phyloP scores from a whole-genome alignment of 495 filamentous ascomycete genomes.

The Jackrogersella minutella region DNA sequence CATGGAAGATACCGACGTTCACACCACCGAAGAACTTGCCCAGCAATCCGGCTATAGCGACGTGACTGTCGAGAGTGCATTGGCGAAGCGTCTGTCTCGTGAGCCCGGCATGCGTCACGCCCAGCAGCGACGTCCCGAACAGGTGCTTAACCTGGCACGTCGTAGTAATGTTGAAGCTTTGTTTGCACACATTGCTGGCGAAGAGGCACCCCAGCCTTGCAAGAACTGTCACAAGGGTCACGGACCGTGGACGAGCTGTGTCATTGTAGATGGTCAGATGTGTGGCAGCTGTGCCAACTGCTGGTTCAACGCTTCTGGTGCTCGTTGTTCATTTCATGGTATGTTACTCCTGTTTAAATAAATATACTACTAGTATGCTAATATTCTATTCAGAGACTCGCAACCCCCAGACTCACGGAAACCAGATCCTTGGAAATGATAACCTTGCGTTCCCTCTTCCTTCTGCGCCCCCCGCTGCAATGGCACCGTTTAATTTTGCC shows the following conservation, averaged over 20 bases:
- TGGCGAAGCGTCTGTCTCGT: slow-evolving; percentile 55
- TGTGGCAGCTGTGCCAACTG: slow-evolving; percentile 62
- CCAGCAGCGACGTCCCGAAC: slow-evolving; percentile 55
- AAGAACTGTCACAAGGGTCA: slow-evolving; percentile 64
- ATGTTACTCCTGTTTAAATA: slow-evolving; percentile 15
- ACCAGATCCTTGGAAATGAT: slow-evolving; percentile 35
- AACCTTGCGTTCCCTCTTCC: slow-evolving; percentile 35
- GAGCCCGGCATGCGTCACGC: slow-evolving; percentile 56
- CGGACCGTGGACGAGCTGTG: slow-evolving; percentile 57
- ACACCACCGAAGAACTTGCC: slow-evolving; percentile 53
- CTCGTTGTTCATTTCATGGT: slow-evolving; percentile 62
- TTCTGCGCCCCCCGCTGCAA: slow-evolving; percentile 32
- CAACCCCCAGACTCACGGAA: slow-evolving; percentile 39
- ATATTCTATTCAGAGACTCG: slow-evolving; percentile 36
- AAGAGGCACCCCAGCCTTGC: slow-evolving; percentile 52
- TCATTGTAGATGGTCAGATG: slow-evolving; percentile 60
- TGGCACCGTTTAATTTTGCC: slow-evolving; percentile 41
- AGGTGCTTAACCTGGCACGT: slow-evolving; percentile 53
- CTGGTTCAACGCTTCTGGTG: slow-evolving; percentile 61
- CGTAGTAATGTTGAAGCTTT: slow-evolving; percentile 61
- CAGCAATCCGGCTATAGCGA: slow-evolving; percentile 50
- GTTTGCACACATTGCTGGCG: slow-evolving; percentile 59
- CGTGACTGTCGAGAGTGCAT: slow-evolving; percentile 56
- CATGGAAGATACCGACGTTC: slow-evolving; percentile 36
- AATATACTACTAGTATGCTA: background rate